Evolutionary conservation across 148 eudicot genomes (phyloP), one percentile per base, ranked within the genome.

Genomic region (Nepenthes mirabilis): DNA sequence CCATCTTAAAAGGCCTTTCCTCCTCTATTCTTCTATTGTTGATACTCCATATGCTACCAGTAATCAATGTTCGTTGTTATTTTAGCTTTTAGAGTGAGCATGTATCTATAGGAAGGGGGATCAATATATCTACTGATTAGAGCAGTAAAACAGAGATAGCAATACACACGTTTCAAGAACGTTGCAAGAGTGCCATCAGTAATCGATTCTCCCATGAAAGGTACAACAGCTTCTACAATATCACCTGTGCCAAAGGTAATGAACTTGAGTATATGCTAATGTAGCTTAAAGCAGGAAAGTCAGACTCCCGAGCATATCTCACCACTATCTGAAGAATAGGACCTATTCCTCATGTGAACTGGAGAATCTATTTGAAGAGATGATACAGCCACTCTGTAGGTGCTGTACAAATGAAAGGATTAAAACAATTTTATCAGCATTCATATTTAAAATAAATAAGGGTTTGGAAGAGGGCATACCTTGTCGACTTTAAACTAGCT

Each of bases 121-220:
- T 12, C 14, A 13, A 11, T 32, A 5, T 6, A 1, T 13, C 14
- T 23, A 52, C 6, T 1, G 55, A 52, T 52, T 1, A 52, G 32
- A 52, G 32, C 55, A 13, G 55, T 3, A n/a, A 23, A 3, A n/a
- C 62, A 2, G 10, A 6, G 14, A 37, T 37, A 37, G 13, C 36
- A 58, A 9, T 47, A 64, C 95, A 14, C 83, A 91, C 97, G 83
- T 69, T 88, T 91, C 77, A 91, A 69, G 62, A 91, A 91, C 11
- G 79, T 72, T 2, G 97, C 97, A 40, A 91, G 59, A 52, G 95
- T 91, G 67, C 97, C 97, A 83, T 91, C 97, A 60, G 75, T 83
- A 62, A 91, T 82, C 33, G 97, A 91, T 77, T 91, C 97, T 58
- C 97, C 97, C 97, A 91, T 91, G 68, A 63, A 80, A 9, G 97